These are phyloP conservation scores for Candida dubliniensis DNA, from an alignment of 1,139 yeast genomes.

Conservation along the genomic window DNA sequence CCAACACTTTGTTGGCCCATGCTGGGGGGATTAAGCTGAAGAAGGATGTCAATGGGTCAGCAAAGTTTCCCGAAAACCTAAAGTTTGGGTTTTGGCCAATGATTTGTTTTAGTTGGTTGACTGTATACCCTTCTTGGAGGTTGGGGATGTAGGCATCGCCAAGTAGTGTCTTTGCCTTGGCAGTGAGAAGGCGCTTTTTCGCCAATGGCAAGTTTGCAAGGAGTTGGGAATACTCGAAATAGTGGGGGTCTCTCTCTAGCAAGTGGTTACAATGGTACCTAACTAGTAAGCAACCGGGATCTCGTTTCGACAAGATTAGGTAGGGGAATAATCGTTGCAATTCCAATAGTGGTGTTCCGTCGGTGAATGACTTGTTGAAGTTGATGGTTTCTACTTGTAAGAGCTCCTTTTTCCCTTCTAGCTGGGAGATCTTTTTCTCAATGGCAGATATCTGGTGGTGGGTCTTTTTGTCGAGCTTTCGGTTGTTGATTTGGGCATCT, in stretches of 20 bases:
- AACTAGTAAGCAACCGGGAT: conserved; percentile 18
- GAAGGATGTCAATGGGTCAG: conserved; percentile 13
- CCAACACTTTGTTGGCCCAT: conserved; percentile 8
- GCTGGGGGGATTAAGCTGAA: conserved; percentile 14
- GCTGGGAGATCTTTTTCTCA: conserved; percentile 3
- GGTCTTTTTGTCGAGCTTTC: conserved; percentile 2
- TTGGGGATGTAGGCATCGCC: conserved; percentile 11
- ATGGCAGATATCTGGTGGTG: conserved; percentile 11
- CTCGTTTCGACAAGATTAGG: conserved; percentile 19
- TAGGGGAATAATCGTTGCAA: conserved; percentile 16
- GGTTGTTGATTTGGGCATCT: conserved; percentile 3
- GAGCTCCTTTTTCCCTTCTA: conserved; percentile 5
- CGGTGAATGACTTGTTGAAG: conserved; percentile 13
- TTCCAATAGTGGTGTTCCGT: conserved; percentile 7
- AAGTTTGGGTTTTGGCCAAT: conserved; percentile 6
- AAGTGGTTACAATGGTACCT: conserved; percentile 12
- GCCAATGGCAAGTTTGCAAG: conserved; percentile 4
- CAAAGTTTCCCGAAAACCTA: conserved; percentile 5
- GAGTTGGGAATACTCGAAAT: conserved; percentile 7
- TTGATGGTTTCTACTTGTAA: conserved; percentile 10
- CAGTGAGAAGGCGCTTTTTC: conserved; percentile 3
- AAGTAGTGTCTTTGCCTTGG: conserved; percentile 5
- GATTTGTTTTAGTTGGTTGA: conserved; percentile 3
- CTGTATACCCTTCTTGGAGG: conserved; percentile 4
- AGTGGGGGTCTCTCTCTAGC: not conserved